Conservation (phyloP, 768 basidiomycete species). For the Dictyophora rubrovolvata region DNA sequence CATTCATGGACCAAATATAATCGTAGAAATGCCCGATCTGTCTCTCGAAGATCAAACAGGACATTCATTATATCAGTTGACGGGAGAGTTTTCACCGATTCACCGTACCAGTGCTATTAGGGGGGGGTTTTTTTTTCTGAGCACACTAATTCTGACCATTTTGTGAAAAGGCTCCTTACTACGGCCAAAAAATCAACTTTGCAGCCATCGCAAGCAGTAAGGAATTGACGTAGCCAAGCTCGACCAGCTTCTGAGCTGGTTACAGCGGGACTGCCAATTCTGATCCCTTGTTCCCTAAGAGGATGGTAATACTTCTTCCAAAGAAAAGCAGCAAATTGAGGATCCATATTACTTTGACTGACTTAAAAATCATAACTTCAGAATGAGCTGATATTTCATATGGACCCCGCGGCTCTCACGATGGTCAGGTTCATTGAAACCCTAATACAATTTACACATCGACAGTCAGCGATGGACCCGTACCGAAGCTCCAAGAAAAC, state of each 20-base stretch:
- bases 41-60: constrained; percentile 10
- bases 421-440: background rate
- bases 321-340: constrained; percentile 21
- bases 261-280: constrained; percentile 28
- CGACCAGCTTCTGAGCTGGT: constrained; percentile 23
- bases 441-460: background rate
- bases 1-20: constrained; percentile 26
- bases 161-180: background rate
- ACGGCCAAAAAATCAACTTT: background rate
- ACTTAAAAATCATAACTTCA: background rate
- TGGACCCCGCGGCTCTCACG: background rate
- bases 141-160: background rate
- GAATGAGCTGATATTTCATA: background rate
- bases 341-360: constrained; percentile 21
- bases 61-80: background rate
- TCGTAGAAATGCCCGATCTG: constrained; percentile 25
- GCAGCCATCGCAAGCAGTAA: constrained; percentile 21
- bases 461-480: too few relatives aligned
- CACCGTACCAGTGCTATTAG: constrained; percentile 1
- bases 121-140: too few relatives aligned
- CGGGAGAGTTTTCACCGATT: background rate
- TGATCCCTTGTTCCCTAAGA: constrained; percentile 21
- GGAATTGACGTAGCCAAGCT: constrained; percentile 25
- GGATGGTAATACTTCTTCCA: constrained; percentile 30
- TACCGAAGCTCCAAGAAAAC: too few relatives aligned